Evolutionary conservation across 1,284 basidiomycete genomes (phyloP).

Genomic region (Testicularia cyperi): DNA sequence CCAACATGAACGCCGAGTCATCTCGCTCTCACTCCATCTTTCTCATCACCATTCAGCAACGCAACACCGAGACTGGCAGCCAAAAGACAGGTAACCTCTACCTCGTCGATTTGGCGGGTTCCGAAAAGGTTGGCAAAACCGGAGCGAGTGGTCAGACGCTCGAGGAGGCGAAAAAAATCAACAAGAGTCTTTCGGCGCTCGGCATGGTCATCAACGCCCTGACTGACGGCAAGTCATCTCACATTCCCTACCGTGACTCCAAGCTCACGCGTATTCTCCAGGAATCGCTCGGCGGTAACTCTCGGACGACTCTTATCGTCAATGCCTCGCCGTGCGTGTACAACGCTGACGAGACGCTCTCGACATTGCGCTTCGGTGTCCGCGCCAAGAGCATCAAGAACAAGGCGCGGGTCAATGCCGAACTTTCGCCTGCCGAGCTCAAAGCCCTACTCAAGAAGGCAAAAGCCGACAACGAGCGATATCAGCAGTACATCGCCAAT

Average conservation of each 20-base stretch:
- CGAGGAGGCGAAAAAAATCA: conserved; percentile 99
- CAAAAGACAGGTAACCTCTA: conserved; percentile 96
- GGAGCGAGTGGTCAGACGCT: conserved; percentile 97
- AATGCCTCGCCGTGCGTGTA: conserved; percentile 97
- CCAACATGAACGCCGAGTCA: conserved; percentile 99
- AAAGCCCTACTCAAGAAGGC: conserved; percentile 89
- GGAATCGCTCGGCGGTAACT: conserved; percentile 99
- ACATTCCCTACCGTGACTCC: conserved; percentile 98
- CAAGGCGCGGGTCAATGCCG: conserved; percentile 95
- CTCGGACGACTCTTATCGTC: conserved; percentile 96
- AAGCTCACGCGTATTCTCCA: conserved; percentile 98
- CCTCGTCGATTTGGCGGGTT: conserved; percentile 96
- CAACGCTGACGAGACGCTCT: conserved; percentile 96
- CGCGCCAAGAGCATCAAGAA: conserved; percentile 99
- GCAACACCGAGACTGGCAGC: conserved; percentile 91
- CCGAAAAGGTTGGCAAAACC: conserved; percentile 99
- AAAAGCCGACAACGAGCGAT: conserved; percentile 77
- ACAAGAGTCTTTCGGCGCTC: conserved; percentile 93
- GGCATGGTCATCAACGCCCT: conserved; percentile 99
- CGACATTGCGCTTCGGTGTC: conserved; percentile 88
- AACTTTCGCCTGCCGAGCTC: conserved; percentile 93
- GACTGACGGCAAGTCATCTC: conserved; percentile 87
- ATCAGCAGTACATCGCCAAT: conserved; percentile 82
- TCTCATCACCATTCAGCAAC: conserved; percentile 92
- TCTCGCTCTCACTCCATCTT: conserved; percentile 99